Conservation (phyloP, 2,329 filamentous ascomycete species). For the Magnaporthiopsis incrustans region DNA sequence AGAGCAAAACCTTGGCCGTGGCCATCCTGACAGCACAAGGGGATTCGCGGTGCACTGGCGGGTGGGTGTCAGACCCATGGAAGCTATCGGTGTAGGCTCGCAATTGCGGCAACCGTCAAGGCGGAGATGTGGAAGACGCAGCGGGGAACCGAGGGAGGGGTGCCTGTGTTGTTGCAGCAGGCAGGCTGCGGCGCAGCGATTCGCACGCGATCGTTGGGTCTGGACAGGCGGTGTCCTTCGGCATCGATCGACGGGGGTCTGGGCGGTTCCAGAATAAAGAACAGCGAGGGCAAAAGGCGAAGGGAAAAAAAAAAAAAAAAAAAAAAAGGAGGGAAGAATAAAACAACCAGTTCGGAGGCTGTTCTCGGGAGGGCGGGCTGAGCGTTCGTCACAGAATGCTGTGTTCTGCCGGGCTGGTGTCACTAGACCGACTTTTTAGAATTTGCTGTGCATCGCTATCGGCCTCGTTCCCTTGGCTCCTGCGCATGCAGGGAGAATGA, state of each 20-base stretch:
- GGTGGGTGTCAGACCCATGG: conserved; percentile 43
- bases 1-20: conserved; percentile 38
- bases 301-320: too few relatives aligned
- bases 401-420: neutral
- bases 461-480: conserved; percentile 6
- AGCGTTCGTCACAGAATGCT: neutral
- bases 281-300: neutral
- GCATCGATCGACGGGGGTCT: neutral
- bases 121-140: neutral
- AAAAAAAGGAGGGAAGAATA: neutral
- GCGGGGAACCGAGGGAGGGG: neutral
- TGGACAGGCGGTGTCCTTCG: neutral
- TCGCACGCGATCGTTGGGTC: neutral
- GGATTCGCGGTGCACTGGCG: conserved; percentile 33
- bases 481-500: conserved; percentile 12
- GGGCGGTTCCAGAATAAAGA: neutral
- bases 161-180: neutral
- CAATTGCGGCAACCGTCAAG: neutral
- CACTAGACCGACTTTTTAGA: neutral
- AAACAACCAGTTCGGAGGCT: neutral
- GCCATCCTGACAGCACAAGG: conserved; percentile 44
- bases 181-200: neutral
- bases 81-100: conserved; percentile 24
- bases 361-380: neutral
- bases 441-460: conserved; percentile 1